phyloP scores from a whole-genome alignment of 2,329 filamentous ascomycete species.

The Microcyclospora tardicrescens region DNA sequence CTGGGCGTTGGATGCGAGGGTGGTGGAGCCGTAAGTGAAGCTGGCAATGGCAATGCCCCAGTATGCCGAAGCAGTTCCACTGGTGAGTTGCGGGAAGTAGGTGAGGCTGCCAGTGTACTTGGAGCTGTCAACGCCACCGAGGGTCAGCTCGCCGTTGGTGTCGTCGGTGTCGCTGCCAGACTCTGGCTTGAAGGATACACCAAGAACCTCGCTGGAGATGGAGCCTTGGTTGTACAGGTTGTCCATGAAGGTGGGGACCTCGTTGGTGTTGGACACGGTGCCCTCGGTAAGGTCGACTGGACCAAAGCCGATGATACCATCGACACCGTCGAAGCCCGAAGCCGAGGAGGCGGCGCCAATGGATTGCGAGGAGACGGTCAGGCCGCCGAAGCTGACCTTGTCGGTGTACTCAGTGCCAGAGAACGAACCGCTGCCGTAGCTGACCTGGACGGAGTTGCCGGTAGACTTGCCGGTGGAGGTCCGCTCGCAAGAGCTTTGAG shows the following conservation, averaged over 20 bases:
- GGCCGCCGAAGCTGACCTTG: conserved; percentile 44
- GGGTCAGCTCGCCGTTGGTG: conserved; percentile 33
- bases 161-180: conserved; percentile 28
- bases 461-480: conserved; percentile 40
- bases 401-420: conserved; percentile 51
- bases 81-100: conserved; percentile 29
- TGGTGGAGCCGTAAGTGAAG: conserved; percentile 24
- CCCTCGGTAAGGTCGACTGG: conserved; percentile 45
- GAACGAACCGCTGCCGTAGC: conserved; percentile 43
- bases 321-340: conserved; percentile 37
- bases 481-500: conserved; percentile 37
- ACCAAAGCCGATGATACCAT: conserved; percentile 45
- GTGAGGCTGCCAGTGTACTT: conserved; percentile 40
- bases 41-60: conserved; percentile 39
- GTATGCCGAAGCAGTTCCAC: conserved; percentile 44
- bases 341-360: conserved; percentile 49
- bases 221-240: conserved; percentile 33
- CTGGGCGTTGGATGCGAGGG: conserved; percentile 30
- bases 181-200: conserved; percentile 11
- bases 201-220: conserved; percentile 11
- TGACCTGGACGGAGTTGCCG: conserved; percentile 30
- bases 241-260: conserved; percentile 33
- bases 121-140: conserved; percentile 41
- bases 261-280: conserved; percentile 47
- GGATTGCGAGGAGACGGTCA: conserved; percentile 45